These are phyloP conservation scores for Aciculosporium take DNA, from an alignment of 2,329 filamentous ascomycete genomes.

Conservation along the genomic window DNA sequence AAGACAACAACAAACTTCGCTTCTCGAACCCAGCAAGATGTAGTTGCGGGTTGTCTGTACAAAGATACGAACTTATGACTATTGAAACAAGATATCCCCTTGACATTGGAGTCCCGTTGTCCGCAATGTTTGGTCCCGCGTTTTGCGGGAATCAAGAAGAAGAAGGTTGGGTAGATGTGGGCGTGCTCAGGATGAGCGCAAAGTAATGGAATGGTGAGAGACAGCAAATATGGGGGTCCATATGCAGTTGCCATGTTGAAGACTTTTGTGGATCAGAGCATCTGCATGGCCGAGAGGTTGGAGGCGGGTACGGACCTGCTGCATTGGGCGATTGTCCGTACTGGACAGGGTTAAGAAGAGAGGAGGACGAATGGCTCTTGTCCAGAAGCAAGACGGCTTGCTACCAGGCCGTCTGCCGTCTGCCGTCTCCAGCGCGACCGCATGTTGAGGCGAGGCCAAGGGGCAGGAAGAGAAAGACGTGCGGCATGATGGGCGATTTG, in stretches of 20 bases:
- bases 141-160: neutral
- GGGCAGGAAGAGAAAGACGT: too few species aligned
- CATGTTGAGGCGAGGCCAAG: too few species aligned
- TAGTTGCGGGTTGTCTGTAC: slow-evolving; percentile 3
- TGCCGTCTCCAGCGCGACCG: too few species aligned
- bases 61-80: slow-evolving; percentile 6
- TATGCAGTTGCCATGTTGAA: neutral
- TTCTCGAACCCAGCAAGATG: slow-evolving; percentile 3
- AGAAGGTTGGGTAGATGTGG: neutral
- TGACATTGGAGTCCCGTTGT: neutral
- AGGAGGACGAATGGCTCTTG: too few species aligned
- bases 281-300: neutral
- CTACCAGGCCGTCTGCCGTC: too few species aligned
- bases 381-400: too few species aligned
- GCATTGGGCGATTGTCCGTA: too few species aligned
- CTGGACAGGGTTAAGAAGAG: too few species aligned
- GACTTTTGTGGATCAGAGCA: neutral
- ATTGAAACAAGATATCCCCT: slow-evolving; percentile 1
- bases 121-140: slow-evolving; percentile 1
- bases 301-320: too few species aligned
- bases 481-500: too few species aligned
- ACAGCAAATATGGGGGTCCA: neutral
- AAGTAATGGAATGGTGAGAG: neutral
- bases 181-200: slow-evolving; percentile 1
- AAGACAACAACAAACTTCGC: neutral